phyloP scores from a whole-genome alignment of 2,329 filamentous ascomycete genomes.

The Dactylellina cionopaga region DNA sequence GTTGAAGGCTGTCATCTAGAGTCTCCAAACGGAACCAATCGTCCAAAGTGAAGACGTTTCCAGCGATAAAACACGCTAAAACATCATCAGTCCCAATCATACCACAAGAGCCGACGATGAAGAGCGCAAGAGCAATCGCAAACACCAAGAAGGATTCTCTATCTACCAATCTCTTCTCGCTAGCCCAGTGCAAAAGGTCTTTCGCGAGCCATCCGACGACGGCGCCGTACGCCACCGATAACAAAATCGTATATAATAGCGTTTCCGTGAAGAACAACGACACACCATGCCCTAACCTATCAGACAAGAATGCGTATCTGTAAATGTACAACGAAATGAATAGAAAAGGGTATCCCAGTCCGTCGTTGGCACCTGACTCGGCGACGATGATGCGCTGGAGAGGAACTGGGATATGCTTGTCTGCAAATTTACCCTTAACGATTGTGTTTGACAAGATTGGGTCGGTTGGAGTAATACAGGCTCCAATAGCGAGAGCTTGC shows the following conservation, averaged over 20 bases:
- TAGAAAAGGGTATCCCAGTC: slow-evolving; percentile 86
- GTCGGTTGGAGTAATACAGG: slow-evolving; percentile 92
- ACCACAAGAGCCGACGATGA: slow-evolving; percentile 86
- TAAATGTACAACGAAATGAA: slow-evolving; percentile 86
- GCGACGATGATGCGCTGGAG: slow-evolving; percentile 82
- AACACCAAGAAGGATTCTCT: slow-evolving; percentile 88
- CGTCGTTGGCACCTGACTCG: slow-evolving; percentile 89
- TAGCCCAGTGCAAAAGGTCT: slow-evolving; percentile 83
- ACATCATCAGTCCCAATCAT: slow-evolving; percentile 90
- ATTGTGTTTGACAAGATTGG: slow-evolving; percentile 88
- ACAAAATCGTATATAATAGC: slow-evolving; percentile 81
- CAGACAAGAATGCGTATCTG: slow-evolving; percentile 73
- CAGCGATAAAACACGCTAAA: slow-evolving; percentile 89
- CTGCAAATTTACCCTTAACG: slow-evolving; percentile 91
- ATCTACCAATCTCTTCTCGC: slow-evolving; percentile 82
- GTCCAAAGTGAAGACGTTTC: slow-evolving; percentile 74
- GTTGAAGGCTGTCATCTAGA: slow-evolving; percentile 88
- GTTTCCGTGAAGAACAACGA: slow-evolving; percentile 86
- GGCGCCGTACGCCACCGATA: slow-evolving; percentile 81
- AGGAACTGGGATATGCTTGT: slow-evolving; percentile 84
- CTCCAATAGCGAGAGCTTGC: slow-evolving; percentile 80
- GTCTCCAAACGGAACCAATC: slow-evolving; percentile 94
- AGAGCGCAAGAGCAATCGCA: slow-evolving; percentile 73
- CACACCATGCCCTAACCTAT: slow-evolving; percentile 72
- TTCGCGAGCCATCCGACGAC: slow-evolving; percentile 83